Base-by-base conservation (phyloP, 208 protist species). In the Lotmaria passim region DNA sequence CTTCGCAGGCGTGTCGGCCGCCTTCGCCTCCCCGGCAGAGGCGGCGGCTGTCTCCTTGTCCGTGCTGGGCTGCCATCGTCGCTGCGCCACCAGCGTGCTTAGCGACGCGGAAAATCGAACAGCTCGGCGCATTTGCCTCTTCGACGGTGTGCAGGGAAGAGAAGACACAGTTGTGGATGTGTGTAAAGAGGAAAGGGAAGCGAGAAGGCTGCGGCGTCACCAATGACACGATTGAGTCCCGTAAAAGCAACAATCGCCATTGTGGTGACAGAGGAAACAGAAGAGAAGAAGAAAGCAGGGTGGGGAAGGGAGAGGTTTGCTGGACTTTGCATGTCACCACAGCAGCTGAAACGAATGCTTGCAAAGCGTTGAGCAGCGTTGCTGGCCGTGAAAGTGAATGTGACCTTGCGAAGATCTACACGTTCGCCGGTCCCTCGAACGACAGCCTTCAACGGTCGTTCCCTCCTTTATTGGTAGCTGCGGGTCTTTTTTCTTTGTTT, bases 31-130 rank as follows among this genome's bases (percentile, higher is more conserved):
- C 50, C 64, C 48, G 7, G 8, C 41, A 30, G 7, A 46, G 5
- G 56, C 24, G n/a, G 44, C 31, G 12, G 52, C 11, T 4, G 57
- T 23, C 24, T 36, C 61, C 24, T 76, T 59, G 33, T 28, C 34
- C 26, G 33, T 23, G 47, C n/a, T 68, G 19, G 57, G 68, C 69
- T 55, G 53, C 43, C 68, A 66, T 2, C 58, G 68, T 24, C 14
- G 46, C 44, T 47, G 56, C 21, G 34, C 47, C 53, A 53, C 53
- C 46, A 47, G 36, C 43, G 50, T 30, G 26, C 17, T 36, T 1
- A 52, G 43, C 34, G 53, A 24, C 7, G 43, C 14, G 33, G 43
- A 38, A 19, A 38, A 24, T 21, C 52, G 44, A 34, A 55, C 36
- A 17, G 33, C 15, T 21, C 55, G 34, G 24, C 43, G 50, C 63